These are phyloP conservation scores for Clausena lansium DNA, from an alignment of 345 rosid genomes.

Conservation along the genomic window DNA sequence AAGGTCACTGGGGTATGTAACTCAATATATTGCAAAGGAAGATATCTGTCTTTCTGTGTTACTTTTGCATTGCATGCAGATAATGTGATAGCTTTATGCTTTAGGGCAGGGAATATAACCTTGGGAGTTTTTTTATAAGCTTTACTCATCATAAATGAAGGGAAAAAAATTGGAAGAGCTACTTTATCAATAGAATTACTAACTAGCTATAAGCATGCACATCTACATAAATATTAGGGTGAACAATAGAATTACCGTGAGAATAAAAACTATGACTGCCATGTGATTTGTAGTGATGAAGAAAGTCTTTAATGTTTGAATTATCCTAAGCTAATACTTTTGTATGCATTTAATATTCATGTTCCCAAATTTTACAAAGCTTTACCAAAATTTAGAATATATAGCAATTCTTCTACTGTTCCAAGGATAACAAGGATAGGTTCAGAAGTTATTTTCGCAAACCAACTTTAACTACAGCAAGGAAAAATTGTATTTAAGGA, in stretches of 20 bases:
- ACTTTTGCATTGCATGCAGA: background rate
- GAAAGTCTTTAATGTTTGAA: background rate
- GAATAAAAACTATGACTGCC: background rate
- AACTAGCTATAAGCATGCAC: background rate
- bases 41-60: background rate
- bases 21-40: background rate
- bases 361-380: background rate
- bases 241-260: too few species aligned
- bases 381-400: background rate
- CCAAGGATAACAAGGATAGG: background rate
- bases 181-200: background rate
- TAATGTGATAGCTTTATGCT: background rate
- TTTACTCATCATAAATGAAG: background rate
- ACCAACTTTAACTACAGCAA: background rate
- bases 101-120: background rate
- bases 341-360: background rate
- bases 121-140: background rate
- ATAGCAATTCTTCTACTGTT: background rate
- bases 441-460: background rate
- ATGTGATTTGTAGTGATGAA: background rate
- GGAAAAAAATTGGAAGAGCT: background rate
- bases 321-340: background rate
- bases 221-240: background rate
- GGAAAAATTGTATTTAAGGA: background rate
- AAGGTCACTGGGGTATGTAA: slow-evolving; percentile 93